Base-by-base conservation (phyloP, 2,329 filamentous ascomycete species). In the Rhinocladiella mackenziei region DNA sequence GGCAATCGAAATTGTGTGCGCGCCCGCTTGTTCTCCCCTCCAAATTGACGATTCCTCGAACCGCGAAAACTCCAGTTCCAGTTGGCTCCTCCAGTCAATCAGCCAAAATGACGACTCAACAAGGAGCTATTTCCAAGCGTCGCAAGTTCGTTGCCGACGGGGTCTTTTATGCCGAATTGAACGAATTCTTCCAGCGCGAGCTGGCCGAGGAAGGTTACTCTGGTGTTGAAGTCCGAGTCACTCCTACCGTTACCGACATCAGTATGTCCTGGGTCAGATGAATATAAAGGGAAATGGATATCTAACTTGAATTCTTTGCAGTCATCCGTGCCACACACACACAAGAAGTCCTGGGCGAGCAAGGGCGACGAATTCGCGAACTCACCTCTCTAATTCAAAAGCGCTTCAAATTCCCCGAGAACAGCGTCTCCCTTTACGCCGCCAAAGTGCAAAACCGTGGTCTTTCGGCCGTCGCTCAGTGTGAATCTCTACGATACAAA, bases 171-270 rank as follows among this genome's bases (percentile, higher is more conserved):
- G 92, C 92, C 80, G 92, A 98, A 79, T 80, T 98, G 75, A 98
- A 98, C 85, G 92, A 98, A 80, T 98, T 98, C 86, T 98, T 98
- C 88, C 92, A 97, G 83, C 91, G 92, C 75, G 92, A 98, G 79
- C 81, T 98, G 71, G 92, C 92, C 71, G 92, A 98, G 84, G 94
- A 98, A 80, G 92, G 92, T 66, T 98, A 98, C 84, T 98, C 92
- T 47, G 92, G 92, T 72, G 92, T 98, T 73, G 94, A 98, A 80
- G 92, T 98, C 78, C 88, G 94, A 80, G 92, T 98, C 65, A 98
- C 92, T 64, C 92, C 92, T 62, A 98, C 92, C 73, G 92, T 98
- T 70, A 98, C 92, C 80, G 92, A 97, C 77, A 97, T 97, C 83
- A 97, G 74, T 76, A 74, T 58, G 72, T 69, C 43, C 46, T 30